Percentiles rank a stretch among this genome's conserved stretches.
These are phyloP conservation scores for Chamaecyparis obtusa DNA, from an alignment of 75 land plant genomes.

Conservation along the genomic window DNA sequence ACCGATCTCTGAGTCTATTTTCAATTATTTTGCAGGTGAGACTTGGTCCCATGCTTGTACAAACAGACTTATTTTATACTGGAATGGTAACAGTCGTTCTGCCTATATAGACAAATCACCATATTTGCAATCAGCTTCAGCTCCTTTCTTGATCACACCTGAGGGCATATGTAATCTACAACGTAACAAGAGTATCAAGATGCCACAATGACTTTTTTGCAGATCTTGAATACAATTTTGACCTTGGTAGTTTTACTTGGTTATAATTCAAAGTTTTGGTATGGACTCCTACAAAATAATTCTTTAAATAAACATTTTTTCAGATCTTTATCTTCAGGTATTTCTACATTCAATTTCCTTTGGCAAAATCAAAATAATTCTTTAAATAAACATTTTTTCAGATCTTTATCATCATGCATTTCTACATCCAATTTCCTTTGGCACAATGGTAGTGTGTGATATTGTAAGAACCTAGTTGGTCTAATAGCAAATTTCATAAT, in stretches of 20 bases:
- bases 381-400: background rate
- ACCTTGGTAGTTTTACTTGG: background rate
- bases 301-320: background rate
- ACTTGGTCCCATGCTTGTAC: slow-evolving; percentile 99
- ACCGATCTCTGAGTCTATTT: slow-evolving; percentile 1
- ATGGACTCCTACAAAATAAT: background rate
- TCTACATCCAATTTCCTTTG: background rate
- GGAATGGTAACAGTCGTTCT: slow-evolving; percentile 72
- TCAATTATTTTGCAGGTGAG: slow-evolving; percentile 61
- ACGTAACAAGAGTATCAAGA: slow-evolving; percentile 42
- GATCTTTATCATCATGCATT: background rate
- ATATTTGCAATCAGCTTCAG: slow-evolving; percentile 69
- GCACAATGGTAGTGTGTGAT: background rate
- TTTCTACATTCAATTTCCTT: background rate
- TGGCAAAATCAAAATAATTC: background rate
- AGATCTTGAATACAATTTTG: background rate
- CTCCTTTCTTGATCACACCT: slow-evolving; percentile 59
- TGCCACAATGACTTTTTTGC: slow-evolving; percentile 1
- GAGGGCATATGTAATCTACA: slow-evolving; percentile 57
- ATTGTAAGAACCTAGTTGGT: background rate
- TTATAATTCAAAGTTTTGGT: background rate
- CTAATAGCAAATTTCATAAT: too few relatives aligned
- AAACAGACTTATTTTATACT: slow-evolving; percentile 83
- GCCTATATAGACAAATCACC: slow-evolving; percentile 91
- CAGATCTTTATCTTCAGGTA: background rate